A percentile compares a stretch with the other conserved stretches of the same genome.
Evolutionary conservation across 2,329 filamentous ascomycete genomes (phyloP).

Genomic region (Thyridium curvatum): DNA sequence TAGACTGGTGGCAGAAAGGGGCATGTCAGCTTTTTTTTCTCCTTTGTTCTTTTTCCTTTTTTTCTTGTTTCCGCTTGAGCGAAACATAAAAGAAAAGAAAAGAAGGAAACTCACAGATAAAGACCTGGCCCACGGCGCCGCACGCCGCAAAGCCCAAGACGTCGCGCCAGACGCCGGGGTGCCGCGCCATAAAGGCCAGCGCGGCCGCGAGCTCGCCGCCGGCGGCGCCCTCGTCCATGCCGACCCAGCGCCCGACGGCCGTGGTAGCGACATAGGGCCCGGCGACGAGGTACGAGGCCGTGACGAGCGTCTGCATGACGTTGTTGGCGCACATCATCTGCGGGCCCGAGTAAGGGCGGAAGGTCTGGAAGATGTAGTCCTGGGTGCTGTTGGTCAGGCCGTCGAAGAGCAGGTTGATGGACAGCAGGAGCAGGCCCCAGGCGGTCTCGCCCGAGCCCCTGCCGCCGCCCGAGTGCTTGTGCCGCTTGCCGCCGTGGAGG

Average conservation of each 20-base stretch:
- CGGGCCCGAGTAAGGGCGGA: conserved; percentile 76
- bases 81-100: conserved; percentile 67
- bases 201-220: conserved; percentile 78
- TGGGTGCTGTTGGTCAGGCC: conserved; percentile 95
- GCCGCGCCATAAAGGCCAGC: conserved; percentile 68
- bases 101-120: conserved; percentile 67
- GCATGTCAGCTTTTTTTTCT: conserved; percentile 3
- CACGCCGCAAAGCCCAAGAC: conserved; percentile 86
- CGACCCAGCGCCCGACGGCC: conserved; percentile 55
- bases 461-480: conserved; percentile 33
- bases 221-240: conserved; percentile 55
- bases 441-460: conserved; percentile 49
- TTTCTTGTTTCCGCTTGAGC: not conserved
- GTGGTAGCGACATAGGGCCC: conserved; percentile 75
- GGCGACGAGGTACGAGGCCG: conserved; percentile 66
- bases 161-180: conserved; percentile 80
- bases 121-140: conserved; percentile 89
- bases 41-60: not conserved
- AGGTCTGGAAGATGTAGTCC: conserved; percentile 83
- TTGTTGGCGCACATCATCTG: conserved; percentile 99
- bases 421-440: conserved; percentile 78
- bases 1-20: conserved; percentile 50
- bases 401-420: conserved; percentile 89
- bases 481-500: conserved; percentile 61
- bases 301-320: conserved; percentile 75